A percentile compares a stretch with the other conserved stretches of the same genome.
Conservation (phyloP, 495 filamentous ascomycete species). For the Xylaria acuta region DNA sequence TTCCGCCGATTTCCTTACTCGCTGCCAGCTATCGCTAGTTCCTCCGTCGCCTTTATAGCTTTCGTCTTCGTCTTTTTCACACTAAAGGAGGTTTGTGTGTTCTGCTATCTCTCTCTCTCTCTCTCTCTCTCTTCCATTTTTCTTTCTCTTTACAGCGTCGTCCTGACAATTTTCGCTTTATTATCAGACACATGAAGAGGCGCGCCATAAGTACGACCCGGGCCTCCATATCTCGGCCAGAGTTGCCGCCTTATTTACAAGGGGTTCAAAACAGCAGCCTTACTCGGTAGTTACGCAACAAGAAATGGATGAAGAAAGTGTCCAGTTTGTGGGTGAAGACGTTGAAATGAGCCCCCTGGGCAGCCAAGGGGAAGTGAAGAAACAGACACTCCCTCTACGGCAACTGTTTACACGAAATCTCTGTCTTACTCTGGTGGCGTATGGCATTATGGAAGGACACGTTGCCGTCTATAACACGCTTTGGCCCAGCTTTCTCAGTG, state of each 20-base stretch:
- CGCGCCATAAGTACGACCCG: slow-evolving; percentile 15
- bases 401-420: slow-evolving; percentile 71
- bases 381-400: slow-evolving; percentile 61
- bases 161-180: slow-evolving; percentile 40
- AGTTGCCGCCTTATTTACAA: slow-evolving; percentile 14
- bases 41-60: slow-evolving; percentile 57
- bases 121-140: not conserved
- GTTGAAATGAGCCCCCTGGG: not conserved
- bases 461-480: slow-evolving; percentile 73
- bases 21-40: slow-evolving; percentile 67
- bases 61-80: slow-evolving; percentile 59
- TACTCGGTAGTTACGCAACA: slow-evolving; percentile 9
- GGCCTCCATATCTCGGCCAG: slow-evolving; percentile 17
- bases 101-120: not conserved
- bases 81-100: slow-evolving; percentile 60
- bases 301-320: slow-evolving; percentile 13
- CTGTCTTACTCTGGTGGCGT: slow-evolving; percentile 61
- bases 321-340: slow-evolving; percentile 10
- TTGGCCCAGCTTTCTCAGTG: slow-evolving; percentile 73
- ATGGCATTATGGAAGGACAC: slow-evolving; percentile 68
- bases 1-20: slow-evolving; percentile 66
- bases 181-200: slow-evolving; percentile 39
- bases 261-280: slow-evolving; percentile 4
- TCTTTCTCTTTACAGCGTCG: not conserved
- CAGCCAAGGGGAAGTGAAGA: slow-evolving; percentile 11